A percentile compares a stretch with the other conserved stretches of the same genome.
These are phyloP conservation scores for Austroboletus novae-zelandiae DNA, from an alignment of 1,284 basidiomycete species.

Conservation along the genomic window DNA sequence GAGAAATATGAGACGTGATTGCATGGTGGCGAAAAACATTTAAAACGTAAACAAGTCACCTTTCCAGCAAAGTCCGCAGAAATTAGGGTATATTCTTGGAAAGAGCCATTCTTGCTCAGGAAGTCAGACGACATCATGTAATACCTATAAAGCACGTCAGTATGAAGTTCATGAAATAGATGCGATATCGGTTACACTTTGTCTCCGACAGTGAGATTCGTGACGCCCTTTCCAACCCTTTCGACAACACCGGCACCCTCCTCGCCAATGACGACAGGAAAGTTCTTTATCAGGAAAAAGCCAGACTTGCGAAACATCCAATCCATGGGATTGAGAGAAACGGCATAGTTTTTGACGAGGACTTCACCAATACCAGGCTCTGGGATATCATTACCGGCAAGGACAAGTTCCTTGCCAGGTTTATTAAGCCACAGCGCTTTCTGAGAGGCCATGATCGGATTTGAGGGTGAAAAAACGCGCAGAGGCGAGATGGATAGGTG, in stretches of 20 bases:
- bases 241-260: conserved; percentile 45
- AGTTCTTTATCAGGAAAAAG: conserved; percentile 15
- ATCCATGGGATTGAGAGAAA: conserved; percentile 44
- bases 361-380: conserved; percentile 39
- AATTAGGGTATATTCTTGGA: conserved; percentile 44
- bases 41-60: conserved; percentile 17
- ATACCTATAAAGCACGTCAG: conserved; percentile 1
- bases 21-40: neutral
- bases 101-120: conserved; percentile 19
- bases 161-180: neutral
- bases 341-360: conserved; percentile 40
- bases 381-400: conserved; percentile 23
- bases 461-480: too few relatives aligned
- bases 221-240: conserved; percentile 38
- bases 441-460: conserved; percentile 1
- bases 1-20: too few relatives aligned
- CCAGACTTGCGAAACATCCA: conserved; percentile 40
- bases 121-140: neutral
- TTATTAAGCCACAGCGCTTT: conserved; percentile 16
- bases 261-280: conserved; percentile 39
- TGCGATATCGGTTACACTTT: conserved; percentile 32
- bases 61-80: conserved; percentile 38
- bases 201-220: conserved; percentile 39
- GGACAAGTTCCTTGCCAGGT: neutral
- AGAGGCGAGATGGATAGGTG: too few relatives aligned